Evolutionary conservation across 2,329 filamentous ascomycete genomes (phyloP).

Genomic region (Colletotrichum truncatum): DNA sequence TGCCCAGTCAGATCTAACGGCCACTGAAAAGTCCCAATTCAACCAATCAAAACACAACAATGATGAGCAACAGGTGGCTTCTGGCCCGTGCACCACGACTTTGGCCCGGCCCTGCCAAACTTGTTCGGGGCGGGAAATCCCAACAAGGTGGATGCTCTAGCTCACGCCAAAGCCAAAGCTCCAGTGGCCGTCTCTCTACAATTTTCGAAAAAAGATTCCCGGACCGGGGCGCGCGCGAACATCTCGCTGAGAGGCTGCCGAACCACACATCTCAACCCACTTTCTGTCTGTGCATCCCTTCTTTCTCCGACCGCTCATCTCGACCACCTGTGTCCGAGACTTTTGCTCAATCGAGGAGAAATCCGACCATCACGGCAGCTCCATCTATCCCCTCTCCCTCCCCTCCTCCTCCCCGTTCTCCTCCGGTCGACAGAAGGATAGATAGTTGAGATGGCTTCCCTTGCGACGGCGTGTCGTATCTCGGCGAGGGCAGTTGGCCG

Average conservation of each 20-base stretch:
- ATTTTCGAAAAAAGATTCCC: constrained; percentile 23
- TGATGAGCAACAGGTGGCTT: neutral
- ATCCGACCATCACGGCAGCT: constrained; percentile 2
- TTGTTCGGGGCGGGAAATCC: constrained; percentile 18
- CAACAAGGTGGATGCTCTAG: constrained; percentile 20
- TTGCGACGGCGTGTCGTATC: constrained; percentile 70
- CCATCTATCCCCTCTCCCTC: neutral
- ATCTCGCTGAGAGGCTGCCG: neutral
- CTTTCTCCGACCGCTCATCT: constrained; percentile 15
- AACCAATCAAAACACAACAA: constrained; percentile 12
- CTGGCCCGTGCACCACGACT: constrained; percentile 1
- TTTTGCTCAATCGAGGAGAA: too few relatives aligned
- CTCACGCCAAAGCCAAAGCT: constrained; percentile 25
- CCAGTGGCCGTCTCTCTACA: constrained; percentile 5
- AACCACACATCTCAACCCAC: constrained; percentile 24
- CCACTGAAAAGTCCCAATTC: too few relatives aligned
- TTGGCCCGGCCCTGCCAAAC: neutral
- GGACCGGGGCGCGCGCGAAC: neutral
- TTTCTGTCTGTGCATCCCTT: constrained; percentile 18
- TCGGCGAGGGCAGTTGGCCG: constrained; percentile 68
- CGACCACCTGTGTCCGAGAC: neutral
- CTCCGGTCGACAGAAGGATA: neutral
- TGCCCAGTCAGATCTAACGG: constrained; percentile 6
- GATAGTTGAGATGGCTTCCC: constrained; percentile 68
- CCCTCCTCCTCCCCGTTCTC: neutral